phyloP scores from a whole-genome alignment of 2,329 filamentous ascomycete genomes.

The Byssochlamys sp. region DNA sequence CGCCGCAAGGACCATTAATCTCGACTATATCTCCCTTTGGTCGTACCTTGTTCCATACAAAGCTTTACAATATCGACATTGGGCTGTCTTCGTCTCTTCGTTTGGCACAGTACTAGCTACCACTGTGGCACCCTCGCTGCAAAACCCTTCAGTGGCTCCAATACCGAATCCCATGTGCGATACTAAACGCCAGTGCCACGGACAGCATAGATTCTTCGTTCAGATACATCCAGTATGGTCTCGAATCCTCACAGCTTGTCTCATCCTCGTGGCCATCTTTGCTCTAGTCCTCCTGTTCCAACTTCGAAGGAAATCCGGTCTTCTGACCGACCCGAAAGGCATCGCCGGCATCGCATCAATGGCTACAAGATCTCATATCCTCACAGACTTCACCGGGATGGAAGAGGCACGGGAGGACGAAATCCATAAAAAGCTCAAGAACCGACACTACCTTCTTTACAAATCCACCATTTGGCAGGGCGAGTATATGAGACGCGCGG shows the following conservation, averaged over 20 bases:
- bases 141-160: slow-evolving; percentile 37
- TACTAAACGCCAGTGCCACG: slow-evolving; percentile 13
- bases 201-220: slow-evolving; percentile 29
- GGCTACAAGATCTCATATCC: slow-evolving; percentile 41
- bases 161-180: slow-evolving; percentile 22
- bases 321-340: slow-evolving; percentile 40
- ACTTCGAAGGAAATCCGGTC: slow-evolving; percentile 39
- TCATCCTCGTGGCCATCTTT: slow-evolving; percentile 34
- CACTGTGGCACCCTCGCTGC: slow-evolving; percentile 37
- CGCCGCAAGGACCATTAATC: slow-evolving; percentile 34
- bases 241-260: slow-evolving; percentile 30
- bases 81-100: slow-evolving; percentile 39
- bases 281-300: slow-evolving; percentile 35
- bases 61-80: slow-evolving; percentile 37
- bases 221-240: slow-evolving; percentile 38
- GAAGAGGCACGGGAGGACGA: slow-evolving; percentile 34
- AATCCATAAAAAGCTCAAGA: slow-evolving; percentile 38
- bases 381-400: slow-evolving; percentile 39
- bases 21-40: slow-evolving; percentile 41
- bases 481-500: slow-evolving; percentile 32
- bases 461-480: slow-evolving; percentile 45
- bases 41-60: slow-evolving; percentile 39
- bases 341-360: slow-evolving; percentile 44
- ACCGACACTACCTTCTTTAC: slow-evolving; percentile 41
- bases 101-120: slow-evolving; percentile 37